These are phyloP conservation scores for Monoraphidium neglectum DNA, from an alignment of 139 green algal genomes.

Conservation along the genomic window DNA sequence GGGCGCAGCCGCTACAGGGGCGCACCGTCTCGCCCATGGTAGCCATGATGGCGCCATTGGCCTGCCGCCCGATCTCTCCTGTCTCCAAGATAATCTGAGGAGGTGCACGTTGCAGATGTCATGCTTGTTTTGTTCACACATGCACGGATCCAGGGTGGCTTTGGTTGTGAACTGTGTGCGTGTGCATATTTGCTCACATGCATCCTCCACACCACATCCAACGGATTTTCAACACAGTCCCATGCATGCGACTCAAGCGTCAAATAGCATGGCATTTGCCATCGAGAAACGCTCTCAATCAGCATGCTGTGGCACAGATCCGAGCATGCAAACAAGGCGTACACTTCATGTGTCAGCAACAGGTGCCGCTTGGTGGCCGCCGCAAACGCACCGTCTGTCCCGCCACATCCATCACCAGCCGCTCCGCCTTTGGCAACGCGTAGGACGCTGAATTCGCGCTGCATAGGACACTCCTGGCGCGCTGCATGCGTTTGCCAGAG, in stretches of 20 bases:
- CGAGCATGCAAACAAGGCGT: not conserved
- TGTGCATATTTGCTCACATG: not conserved
- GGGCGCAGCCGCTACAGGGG: not conserved
- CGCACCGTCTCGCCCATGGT: constrained; percentile 89
- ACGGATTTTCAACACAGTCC: not conserved
- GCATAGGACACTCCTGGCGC: not conserved
- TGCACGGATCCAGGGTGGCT: not conserved
- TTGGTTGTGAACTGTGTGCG: not conserved
- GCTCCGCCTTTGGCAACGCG: not conserved
- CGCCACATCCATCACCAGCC: constrained; percentile 19
- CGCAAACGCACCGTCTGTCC: constrained; percentile 15
- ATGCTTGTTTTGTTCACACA: not conserved
- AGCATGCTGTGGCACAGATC: not conserved
- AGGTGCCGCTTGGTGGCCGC: no score
- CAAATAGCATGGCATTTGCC: not conserved
- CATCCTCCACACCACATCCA: not conserved
- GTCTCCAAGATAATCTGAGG: constrained; percentile 82
- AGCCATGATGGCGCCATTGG: constrained; percentile 88
- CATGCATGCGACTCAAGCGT: not conserved
- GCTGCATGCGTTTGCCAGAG: not conserved
- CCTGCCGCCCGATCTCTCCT: constrained; percentile 92
- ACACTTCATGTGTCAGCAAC: no score
- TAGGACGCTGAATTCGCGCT: not conserved
- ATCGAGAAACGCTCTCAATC: not conserved
- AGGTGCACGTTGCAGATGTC: not conserved